Evolutionary conservation across 257 asterid species (phyloP).

Genomic region (Plectranthus barbatus): DNA sequence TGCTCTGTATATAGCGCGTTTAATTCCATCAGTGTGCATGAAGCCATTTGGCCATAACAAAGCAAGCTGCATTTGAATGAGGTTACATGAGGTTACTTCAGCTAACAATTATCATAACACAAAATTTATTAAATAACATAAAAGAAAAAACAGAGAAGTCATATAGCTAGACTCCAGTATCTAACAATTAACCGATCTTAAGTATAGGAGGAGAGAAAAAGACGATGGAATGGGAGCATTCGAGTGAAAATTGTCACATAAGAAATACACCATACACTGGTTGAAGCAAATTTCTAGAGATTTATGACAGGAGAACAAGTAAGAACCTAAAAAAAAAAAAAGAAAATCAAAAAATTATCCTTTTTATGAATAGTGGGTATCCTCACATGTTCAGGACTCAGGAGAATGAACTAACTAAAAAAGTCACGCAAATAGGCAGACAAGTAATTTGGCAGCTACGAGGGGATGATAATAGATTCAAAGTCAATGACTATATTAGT

Average conservation of each 20-base stretch:
- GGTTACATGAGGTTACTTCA: neutral
- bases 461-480: neutral
- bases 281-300: neutral
- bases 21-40: conserved; percentile 75
- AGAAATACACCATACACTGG: neutral
- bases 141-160: neutral
- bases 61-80: conserved; percentile 49
- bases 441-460: neutral
- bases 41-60: conserved; percentile 76
- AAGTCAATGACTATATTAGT: neutral
- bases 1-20: conserved; percentile 70
- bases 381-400: no score
- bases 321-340: neutral
- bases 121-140: conserved; percentile 2
- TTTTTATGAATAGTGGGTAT: neutral
- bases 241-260: neutral
- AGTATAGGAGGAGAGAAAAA: neutral
- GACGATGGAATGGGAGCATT: neutral
- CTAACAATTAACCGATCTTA: neutral
- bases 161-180: neutral
- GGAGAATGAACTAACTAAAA: no score
- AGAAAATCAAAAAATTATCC: neutral
- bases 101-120: neutral
- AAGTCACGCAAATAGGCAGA: neutral
- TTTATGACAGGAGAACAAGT: neutral